Conservation (phyloP, 495 filamentous ascomycete genomes). For the Podospora pseudocomata region DNA sequence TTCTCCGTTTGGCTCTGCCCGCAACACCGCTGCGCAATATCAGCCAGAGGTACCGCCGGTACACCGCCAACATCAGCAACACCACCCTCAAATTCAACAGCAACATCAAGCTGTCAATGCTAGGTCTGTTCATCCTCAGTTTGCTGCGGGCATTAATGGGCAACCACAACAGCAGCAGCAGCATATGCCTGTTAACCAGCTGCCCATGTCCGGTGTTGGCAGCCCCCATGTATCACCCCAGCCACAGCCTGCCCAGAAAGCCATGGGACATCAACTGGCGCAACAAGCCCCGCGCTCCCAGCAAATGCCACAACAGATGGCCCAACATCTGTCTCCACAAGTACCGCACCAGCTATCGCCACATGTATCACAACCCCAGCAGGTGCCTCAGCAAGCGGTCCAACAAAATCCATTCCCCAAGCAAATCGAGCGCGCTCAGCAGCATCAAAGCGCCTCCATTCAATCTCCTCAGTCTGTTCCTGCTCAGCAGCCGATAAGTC, state of each 20-base stretch:
- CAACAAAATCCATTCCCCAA: constrained; percentile 9
- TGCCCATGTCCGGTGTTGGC: constrained; percentile 15
- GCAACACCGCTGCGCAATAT: constrained; percentile 11
- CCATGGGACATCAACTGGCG: not conserved
- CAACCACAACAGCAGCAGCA: constrained; percentile 20
- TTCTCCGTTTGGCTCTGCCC: constrained; percentile 4
- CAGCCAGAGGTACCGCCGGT: constrained; percentile 12
- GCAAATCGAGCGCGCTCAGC: constrained; percentile 4
- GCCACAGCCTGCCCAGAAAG: constrained; percentile 32
- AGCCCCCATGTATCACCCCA: constrained; percentile 15
- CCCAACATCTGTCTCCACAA: constrained; percentile 1
- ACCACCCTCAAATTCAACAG: not conserved
- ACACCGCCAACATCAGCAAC: constrained; percentile 12
- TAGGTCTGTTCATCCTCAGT: constrained; percentile 22
- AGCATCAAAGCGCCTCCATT: not conserved
- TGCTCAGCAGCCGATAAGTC: constrained; percentile 3
- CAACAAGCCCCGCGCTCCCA: constrained; percentile 25
- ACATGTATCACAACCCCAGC: constrained; percentile 2
- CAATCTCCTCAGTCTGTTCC: constrained; percentile 3
- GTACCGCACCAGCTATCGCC: not conserved
- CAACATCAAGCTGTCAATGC: not conserved
- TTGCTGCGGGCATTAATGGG: constrained; percentile 14
- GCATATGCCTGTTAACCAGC: constrained; percentile 14
- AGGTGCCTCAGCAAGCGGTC: constrained; percentile 3
- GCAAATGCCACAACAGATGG: not conserved